Evolutionary conservation across 2,329 filamentous ascomycete genomes (phyloP), one percentile per base, ranked within the genome.

Genomic region (Rhinocladiella similis): DNA sequence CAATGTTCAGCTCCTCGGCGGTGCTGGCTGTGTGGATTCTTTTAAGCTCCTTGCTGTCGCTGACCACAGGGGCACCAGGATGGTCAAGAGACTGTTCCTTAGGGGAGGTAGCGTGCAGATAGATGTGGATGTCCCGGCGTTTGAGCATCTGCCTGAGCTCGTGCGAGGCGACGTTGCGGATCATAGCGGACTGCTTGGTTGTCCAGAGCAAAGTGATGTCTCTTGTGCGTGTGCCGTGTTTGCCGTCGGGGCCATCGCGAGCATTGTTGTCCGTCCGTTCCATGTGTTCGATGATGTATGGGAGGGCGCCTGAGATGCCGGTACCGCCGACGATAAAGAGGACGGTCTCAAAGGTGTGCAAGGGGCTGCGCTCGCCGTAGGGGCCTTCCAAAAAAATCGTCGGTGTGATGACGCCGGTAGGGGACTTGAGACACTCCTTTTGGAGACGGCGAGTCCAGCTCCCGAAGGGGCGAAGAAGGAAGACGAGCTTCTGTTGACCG

Each of bases 371-470:
- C 27, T 73, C 67, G 3, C 78, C 78, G 53, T 81, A 81, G 0
- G 79, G 78, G 0, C 79, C 79, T 65, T 82, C 79, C 10, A 81
- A 63, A 2, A 81, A 70, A 41, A 80, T 75, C 49, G 69, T 63
- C 35, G 68, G 16, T 18, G 35, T 49, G 25, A 54, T 14, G 12
- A 27, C 19, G 22, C 42, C 27, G 12, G 22, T 12, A 9, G 20
- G 10, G 7, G 53, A 50, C n/a, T 38, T 50, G 27, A 50, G 43
- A 36, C 50, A 50, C 22, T 54, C 39, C 13, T 54, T 61, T 38
- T 69, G 69, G 7, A 81, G 71, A 13, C 74, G 70, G 3, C 69
- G 72, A 1, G 79, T 82, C 70, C 78, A 80, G 42, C 79, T 78
- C 43, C 76, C 68, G 61, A 77, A 80, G 0, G 79, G 79, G 1